phyloP scores from a whole-genome alignment of 495 filamentous ascomycete genomes.

The Aspergillus bridgeri region DNA sequence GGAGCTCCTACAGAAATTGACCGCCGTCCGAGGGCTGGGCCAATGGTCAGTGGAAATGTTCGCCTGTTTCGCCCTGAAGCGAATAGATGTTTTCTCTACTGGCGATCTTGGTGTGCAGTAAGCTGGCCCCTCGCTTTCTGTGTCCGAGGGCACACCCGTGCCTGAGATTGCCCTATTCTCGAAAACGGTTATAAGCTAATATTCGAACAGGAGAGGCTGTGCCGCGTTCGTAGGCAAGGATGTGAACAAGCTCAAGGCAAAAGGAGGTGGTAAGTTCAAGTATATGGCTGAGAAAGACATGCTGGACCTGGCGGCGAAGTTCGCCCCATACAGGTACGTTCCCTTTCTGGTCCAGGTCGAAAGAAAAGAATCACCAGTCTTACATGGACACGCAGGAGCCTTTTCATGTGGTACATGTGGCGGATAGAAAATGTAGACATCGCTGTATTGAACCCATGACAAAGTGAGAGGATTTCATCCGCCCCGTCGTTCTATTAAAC shows the following conservation, averaged over 20 bases:
- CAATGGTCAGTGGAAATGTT: slow-evolving; percentile 98
- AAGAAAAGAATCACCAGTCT: slow-evolving; percentile 2
- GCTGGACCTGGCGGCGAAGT: slow-evolving; percentile 74
- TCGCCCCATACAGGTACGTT: slow-evolving; percentile 75
- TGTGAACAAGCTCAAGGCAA: slow-evolving; percentile 76
- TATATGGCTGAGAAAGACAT: slow-evolving; percentile 95
- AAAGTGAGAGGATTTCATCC: not conserved
- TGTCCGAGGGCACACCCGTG: too few species aligned
- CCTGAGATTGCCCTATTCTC: not conserved
- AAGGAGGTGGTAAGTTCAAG: slow-evolving; percentile 88
- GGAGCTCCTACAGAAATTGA: slow-evolving; percentile 75
- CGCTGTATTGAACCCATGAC: slow-evolving; percentile 50
- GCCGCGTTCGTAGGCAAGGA: slow-evolving; percentile 82
- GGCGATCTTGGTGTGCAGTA: slow-evolving; percentile 93
- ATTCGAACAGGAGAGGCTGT: slow-evolving; percentile 64
- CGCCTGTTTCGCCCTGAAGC: slow-evolving; percentile 83
- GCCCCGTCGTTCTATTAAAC: not conserved
- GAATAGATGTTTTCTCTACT: slow-evolving; percentile 88
- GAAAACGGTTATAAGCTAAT: not conserved
- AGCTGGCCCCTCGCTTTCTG: slow-evolving; percentile 22
- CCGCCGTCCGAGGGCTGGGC: slow-evolving; percentile 83
- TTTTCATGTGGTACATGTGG: slow-evolving; percentile 96
- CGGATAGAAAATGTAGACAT: slow-evolving; percentile 73
- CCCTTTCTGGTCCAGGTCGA: slow-evolving; percentile 2
- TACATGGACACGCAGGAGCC: slow-evolving; percentile 43